These are phyloP conservation scores for Pyrenophora tritici-repentis DNA, from an alignment of 2,329 filamentous ascomycete genomes.

Conservation along the genomic window DNA sequence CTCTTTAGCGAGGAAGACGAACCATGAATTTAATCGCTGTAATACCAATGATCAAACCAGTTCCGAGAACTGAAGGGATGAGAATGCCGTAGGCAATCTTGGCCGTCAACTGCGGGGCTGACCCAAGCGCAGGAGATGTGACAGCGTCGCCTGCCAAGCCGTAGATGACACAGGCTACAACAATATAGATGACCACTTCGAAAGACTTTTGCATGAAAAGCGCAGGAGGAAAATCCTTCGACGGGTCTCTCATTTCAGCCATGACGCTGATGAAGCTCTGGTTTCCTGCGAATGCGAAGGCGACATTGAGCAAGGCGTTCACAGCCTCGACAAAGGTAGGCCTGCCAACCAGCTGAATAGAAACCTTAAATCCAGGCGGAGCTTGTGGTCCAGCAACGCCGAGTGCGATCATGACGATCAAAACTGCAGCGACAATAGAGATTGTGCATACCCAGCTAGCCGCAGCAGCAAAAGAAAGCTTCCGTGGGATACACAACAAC, in stretches of 20 bases:
- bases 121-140: constrained; percentile 68
- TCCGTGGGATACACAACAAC: constrained; percentile 64
- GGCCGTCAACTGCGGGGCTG: constrained; percentile 59
- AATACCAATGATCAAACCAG: constrained; percentile 71
- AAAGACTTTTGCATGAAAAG: constrained; percentile 62
- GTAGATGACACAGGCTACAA: constrained; percentile 72
- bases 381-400: constrained; percentile 56
- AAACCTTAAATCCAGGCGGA: constrained; percentile 33
- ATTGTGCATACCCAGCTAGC: constrained; percentile 60
- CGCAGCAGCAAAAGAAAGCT: constrained; percentile 64
- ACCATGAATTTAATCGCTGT: constrained; percentile 66
- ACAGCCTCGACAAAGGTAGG: constrained; percentile 35
- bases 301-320: constrained; percentile 59
- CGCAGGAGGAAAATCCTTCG: constrained; percentile 63
- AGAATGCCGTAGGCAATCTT: constrained; percentile 72
- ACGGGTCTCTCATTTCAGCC: constrained; percentile 65
- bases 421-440: constrained; percentile 66
- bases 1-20: not conserved
- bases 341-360: constrained; percentile 30
- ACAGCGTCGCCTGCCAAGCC: constrained; percentile 66
- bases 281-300: constrained; percentile 70
- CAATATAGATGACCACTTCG: constrained; percentile 63
- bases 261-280: constrained; percentile 71
- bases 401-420: constrained; percentile 70
- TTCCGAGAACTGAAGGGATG: constrained; percentile 71